These are phyloP conservation scores for Nectriaceae sp. DNA, from an alignment of 2,329 filamentous ascomycete species.

Conservation along the genomic window DNA sequence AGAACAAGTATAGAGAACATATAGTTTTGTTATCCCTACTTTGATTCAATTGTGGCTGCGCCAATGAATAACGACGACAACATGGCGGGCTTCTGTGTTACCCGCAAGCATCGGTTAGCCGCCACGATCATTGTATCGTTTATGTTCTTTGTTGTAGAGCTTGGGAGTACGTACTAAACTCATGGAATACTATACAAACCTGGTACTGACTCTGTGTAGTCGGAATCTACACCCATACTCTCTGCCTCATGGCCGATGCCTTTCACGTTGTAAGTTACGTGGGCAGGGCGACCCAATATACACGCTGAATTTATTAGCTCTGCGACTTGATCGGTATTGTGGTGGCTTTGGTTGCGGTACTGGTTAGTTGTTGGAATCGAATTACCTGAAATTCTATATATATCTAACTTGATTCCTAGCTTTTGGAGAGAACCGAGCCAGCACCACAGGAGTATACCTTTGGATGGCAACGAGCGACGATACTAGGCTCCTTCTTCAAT, in stretches of 20 bases:
- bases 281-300: too few relatives aligned
- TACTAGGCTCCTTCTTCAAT: conserved; percentile 80
- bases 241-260: conserved; percentile 75
- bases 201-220: conserved; percentile 43
- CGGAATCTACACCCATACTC: conserved; percentile 69
- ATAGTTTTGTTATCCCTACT: too few relatives aligned
- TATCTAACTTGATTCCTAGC: too few relatives aligned
- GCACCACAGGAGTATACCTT: conserved; percentile 59
- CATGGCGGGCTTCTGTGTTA: conserved; percentile 25
- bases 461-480: conserved; percentile 74
- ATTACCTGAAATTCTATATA: too few relatives aligned
- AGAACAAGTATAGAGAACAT: too few relatives aligned
- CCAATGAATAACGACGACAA: too few relatives aligned
- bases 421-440: conserved; percentile 26
- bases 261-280: conserved; percentile 69
- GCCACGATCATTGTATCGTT: conserved; percentile 51
- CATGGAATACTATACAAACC: not conserved
- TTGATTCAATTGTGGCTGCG: too few relatives aligned
- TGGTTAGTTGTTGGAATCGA: conserved; percentile 53
- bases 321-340: conserved; percentile 72
- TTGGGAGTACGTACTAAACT: conserved; percentile 43
- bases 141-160: conserved; percentile 53
- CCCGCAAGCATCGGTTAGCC: conserved; percentile 47
- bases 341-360: conserved; percentile 65
- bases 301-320: conserved; percentile 46